Base-by-base conservation (phyloP, 805 yeast species). In the Spathaspora arborariae region DNA sequence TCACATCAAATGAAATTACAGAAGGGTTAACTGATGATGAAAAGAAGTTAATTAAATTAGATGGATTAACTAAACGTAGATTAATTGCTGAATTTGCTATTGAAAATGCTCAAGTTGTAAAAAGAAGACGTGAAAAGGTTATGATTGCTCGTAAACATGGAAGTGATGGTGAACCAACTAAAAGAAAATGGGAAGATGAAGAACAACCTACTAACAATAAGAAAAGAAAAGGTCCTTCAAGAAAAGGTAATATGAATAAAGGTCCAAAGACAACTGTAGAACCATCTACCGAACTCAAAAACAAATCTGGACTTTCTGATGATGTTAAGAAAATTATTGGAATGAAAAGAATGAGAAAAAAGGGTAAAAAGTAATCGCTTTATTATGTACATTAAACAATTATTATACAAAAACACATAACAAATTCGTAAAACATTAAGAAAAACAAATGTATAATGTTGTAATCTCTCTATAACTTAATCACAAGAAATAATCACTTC, bases 71-170 rank as follows among this genome's bases (percentile, higher is more conserved):
- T 46, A 80, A 79, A 60, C 82, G 97, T 70, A 81, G 88, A 51
- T 74, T 94, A 49, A 88, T 92, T 58, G 98, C 82, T 26, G 99
- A 94, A 64, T 94, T 94, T 72, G 97, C 99, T 5, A 78, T 94
- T 57, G 99, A 94, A 63, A 90, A 94, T 63, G 95, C 97, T 24
- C 86, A 87, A 60, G 96, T 94, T 47, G 84, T 94, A 37, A 88
- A 87, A 69, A 85, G 97, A 68, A 84, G 97, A 73, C 78, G 80
- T 51, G 97, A 90, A 44, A 82, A 76, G 57, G 76, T 78, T 30
- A 63, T 64, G 57, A 65, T 64, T 42, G 68, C 79, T 15, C 62
- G 71, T 44, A 70, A 67, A 37, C 56, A 44, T 53, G 70, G 53
- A 13, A 15, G 5, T 20, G 16, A 16, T 30, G 44, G 35, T 22